Conservation (phyloP, 495 filamentous ascomycete genomes). For the Aspergillus nidulans region DNA sequence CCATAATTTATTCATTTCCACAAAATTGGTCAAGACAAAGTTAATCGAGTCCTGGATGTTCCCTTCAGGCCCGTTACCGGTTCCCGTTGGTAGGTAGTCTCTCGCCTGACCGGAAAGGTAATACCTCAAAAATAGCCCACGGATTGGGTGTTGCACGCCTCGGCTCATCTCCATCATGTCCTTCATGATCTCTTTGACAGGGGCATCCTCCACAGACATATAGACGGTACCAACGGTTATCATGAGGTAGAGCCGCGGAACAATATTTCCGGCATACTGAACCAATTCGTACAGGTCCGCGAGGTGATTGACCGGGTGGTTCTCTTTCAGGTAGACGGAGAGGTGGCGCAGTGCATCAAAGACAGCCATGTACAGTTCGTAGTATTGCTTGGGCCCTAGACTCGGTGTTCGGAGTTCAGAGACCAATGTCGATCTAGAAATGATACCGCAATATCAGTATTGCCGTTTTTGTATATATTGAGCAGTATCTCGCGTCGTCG, state of each 20-base stretch:
- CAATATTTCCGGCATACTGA: constrained; percentile 97
- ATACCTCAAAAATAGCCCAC: constrained; percentile 91
- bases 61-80: constrained; percentile 85
- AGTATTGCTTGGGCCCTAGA: constrained; percentile 96
- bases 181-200: constrained; percentile 99
- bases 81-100: constrained; percentile 76
- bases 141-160: constrained; percentile 92
- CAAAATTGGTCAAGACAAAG: constrained; percentile 96
- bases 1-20: constrained; percentile 99
- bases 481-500: background rate
- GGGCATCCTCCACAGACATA: constrained; percentile 97
- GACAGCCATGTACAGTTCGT: constrained; percentile 98
- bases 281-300: constrained; percentile 98
- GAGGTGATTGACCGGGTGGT: constrained; percentile 94
- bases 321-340: constrained; percentile 92
- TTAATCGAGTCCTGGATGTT: constrained; percentile 97
- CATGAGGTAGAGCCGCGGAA: constrained; percentile 96
- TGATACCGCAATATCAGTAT: constrained; percentile 5
- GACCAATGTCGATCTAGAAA: constrained; percentile 83
- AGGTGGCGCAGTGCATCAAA: constrained; percentile 98
- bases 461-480: background rate
- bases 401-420: constrained; percentile 95
- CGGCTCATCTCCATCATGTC: constrained; percentile 99
- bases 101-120: constrained; percentile 92
- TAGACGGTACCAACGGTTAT: constrained; percentile 98